Base-by-base conservation (phyloP, 2,329 filamentous ascomycete genomes). In the Celoporthe dispersa region DNA sequence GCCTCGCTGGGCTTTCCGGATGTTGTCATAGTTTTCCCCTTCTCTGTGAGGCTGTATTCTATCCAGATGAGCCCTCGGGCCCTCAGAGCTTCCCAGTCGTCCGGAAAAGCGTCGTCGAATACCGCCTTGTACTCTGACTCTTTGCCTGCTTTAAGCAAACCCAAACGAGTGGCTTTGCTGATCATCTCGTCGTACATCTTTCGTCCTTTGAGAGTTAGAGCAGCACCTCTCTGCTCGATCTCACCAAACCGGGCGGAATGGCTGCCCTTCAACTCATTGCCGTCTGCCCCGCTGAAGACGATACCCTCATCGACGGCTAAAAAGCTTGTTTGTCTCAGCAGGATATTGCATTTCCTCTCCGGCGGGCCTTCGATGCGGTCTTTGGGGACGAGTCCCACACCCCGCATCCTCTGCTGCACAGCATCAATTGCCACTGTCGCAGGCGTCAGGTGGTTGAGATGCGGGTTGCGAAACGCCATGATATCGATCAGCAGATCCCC, bases 401-500 rank as follows among this genome's bases (percentile, higher is more conserved):
- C 69, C 0, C 75, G 64, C 85, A 88, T 87, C 3, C 73, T 72
- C 2, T 72, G 61, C 67, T 87, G 84, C 0, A 81, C 83, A 0
- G 78, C 73, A 12, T 81, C 78, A 35, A 87, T 87, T 67, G 87
- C 81, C 3, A 86, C 76, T 0, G 84, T 84, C 1, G 84, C 79
- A 0, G 85, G 85, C 0, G 85, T 87, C 1, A 87, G 79, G 67
- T 87, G 85, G 70, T 87, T 87, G 73, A 87, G 85, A 72, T 87
- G 85, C 1, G 83, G 77, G 37, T 78, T 83, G 11, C 68, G 71
- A n/a, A 72, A 72, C 2, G 69, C 70, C 37, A 71, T 79, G 35
- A 84, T 79, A 59, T 84, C 82, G 2, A 81, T 81, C 7, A 84
- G 73, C 12, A 72, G 44, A 19, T 66, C 63, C 0, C 68, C 66